Evolutionary conservation across 371 early-diverging fungal species (phyloP), one percentile per base, ranked within the genome.

Genomic region (Mortierella sp.): DNA sequence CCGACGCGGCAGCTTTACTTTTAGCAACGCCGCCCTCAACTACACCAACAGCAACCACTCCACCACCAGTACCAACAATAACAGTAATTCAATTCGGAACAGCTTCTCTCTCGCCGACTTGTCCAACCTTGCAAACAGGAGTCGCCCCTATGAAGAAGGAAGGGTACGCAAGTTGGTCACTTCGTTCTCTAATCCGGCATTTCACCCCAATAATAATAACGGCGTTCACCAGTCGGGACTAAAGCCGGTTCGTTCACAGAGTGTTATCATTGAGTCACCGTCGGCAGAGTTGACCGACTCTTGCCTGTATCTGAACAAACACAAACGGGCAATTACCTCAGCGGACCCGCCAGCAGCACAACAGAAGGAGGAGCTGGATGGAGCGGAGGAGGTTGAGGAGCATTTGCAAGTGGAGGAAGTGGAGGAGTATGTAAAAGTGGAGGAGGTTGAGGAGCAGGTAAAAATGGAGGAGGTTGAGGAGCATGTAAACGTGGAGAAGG

Each of bases 91-190:
- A 48, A n/a, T 28, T 28, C 63, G 24, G 31, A 58, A 75, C 28
- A 74, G 42, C 34, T 21, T 42, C 50, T 31, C 42, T 28, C 21
- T 31, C 26, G 78, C 55, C 6, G 47, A 47, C 0, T 24, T 63
- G 52, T 19, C 28, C 11, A 76, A 44, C 19, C 54, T 42, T 24
- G 47, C 44, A 14, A 68, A 47, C 45, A 34, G 31, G 44, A 38
- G 3, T 55, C n/a, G 50, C 10, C 10, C 44, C 19, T 42, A 19
- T 68, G 55, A 55, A 50, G 76, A 11, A 4, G 73, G 74, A 1
- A 80, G 45, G 45, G 80, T 80, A 54, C 72, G 63, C 24, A 47
- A 57, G 50, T 52, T 84, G 70, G 72, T 78, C 57, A 72, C 57
- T 6, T 80, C 84, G 8, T 80, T 78, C 54, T 84, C 80, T 0